Evolutionary conservation across 192 early-diverging fungal genomes (phyloP).

Genomic region (Chytriomyces sp.): DNA sequence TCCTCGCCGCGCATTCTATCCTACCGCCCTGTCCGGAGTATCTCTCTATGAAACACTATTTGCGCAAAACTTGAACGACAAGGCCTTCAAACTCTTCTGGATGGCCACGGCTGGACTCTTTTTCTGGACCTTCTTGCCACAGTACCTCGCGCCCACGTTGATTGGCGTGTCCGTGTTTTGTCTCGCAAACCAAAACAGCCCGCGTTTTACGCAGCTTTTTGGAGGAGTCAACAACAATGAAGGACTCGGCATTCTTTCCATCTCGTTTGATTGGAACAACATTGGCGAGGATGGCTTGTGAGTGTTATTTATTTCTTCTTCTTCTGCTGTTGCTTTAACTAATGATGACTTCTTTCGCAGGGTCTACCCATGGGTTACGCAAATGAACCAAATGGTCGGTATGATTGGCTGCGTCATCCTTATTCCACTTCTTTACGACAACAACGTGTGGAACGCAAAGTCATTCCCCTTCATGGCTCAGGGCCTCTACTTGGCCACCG

Average conservation of each 20-base stretch:
- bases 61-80: conserved; percentile 41
- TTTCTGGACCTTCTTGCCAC: conserved; percentile 61
- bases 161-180: conserved; percentile 15
- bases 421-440: conserved; percentile 53
- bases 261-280: conserved; percentile 35
- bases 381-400: conserved; percentile 73
- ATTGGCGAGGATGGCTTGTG: conserved; percentile 69
- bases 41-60: conserved; percentile 80
- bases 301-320: conserved; percentile 67
- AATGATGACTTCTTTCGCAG: conserved; percentile 39
- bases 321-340: conserved; percentile 37
- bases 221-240: conserved; percentile 32
- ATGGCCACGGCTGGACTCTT: conserved; percentile 53
- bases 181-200: not conserved
- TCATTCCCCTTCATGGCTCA: conserved; percentile 35
- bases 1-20: conserved; percentile 83
- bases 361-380: conserved; percentile 37
- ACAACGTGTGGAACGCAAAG: conserved; percentile 36
- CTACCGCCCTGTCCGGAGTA: conserved; percentile 70
- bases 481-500: conserved; percentile 10
- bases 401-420: conserved; percentile 74
- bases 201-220: conserved; percentile 7
- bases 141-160: conserved; percentile 44
- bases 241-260: conserved; percentile 15
- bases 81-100: conserved; percentile 59